Conservation (phyloP, 2,329 filamentous ascomycete species). For the Aspergillus jensenii region DNA sequence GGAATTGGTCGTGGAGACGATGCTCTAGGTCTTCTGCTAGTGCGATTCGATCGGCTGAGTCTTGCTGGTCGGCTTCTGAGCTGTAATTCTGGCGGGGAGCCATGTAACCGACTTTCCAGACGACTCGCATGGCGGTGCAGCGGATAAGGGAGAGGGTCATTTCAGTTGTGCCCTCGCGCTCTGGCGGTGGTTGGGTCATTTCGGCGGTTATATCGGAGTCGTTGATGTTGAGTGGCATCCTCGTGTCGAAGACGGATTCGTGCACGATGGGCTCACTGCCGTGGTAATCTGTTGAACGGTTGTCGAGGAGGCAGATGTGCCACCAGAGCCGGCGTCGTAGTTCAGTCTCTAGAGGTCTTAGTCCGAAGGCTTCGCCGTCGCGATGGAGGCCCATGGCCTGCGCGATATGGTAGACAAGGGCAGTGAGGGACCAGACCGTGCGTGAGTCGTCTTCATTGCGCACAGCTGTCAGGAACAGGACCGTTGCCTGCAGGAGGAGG, state of each 20-base stretch:
- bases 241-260: constrained; percentile 43
- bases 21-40: constrained; percentile 15
- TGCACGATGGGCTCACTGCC: constrained; percentile 43
- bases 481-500: constrained; percentile 57
- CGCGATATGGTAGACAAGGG: constrained; percentile 29
- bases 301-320: constrained; percentile 47
- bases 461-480: constrained; percentile 56
- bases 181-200: constrained; percentile 44
- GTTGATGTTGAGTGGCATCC: constrained; percentile 50
- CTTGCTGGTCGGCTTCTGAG: background rate
- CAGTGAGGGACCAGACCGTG: constrained; percentile 29
- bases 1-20: constrained; percentile 15
- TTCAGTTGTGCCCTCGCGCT: constrained; percentile 51
- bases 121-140: constrained; percentile 47
- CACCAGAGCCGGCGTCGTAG: constrained; percentile 52
- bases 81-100: constrained; percentile 16
- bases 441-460: constrained; percentile 26
- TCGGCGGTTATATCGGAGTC: constrained; percentile 49
- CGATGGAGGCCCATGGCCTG: constrained; percentile 33
- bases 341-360: constrained; percentile 47
- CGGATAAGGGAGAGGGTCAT: constrained; percentile 50
- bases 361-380: constrained; percentile 46
- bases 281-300: constrained; percentile 46
- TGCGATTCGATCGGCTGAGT: background rate
- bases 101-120: constrained; percentile 34